These are phyloP conservation scores for Penicillium canariense DNA, from an alignment of 495 filamentous ascomycete genomes.

Conservation along the genomic window DNA sequence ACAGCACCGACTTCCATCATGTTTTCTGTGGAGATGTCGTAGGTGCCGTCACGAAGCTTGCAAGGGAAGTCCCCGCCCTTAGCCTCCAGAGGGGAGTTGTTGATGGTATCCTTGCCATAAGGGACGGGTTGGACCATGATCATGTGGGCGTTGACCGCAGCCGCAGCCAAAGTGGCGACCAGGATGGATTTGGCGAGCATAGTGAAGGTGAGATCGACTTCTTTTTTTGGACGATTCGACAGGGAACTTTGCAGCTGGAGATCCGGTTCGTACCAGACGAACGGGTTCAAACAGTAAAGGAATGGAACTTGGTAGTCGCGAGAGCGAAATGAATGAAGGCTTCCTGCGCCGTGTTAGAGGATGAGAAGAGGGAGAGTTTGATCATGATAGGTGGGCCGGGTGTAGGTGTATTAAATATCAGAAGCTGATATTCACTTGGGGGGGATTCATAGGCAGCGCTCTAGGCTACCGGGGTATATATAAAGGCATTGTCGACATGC, in stretches of 20 bases:
- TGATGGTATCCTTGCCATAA: slow-evolving; percentile 49
- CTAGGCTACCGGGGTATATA: neutral
- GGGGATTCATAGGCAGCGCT: neutral
- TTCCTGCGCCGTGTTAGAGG: slow-evolving; percentile 10
- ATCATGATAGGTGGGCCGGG: neutral
- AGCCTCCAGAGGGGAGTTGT: slow-evolving; percentile 59
- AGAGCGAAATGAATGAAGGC: slow-evolving; percentile 11
- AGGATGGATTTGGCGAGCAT: slow-evolving; percentile 43
- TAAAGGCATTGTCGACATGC: slow-evolving; percentile 4
- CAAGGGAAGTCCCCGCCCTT: slow-evolving; percentile 76
- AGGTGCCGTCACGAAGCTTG: slow-evolving; percentile 47
- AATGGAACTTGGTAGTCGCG: slow-evolving; percentile 24
- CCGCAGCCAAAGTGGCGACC: slow-evolving; percentile 46
- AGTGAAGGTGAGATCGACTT: slow-evolving; percentile 25
- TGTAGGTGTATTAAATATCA: neutral
- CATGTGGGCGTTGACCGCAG: slow-evolving; percentile 62
- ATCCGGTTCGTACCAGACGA: slow-evolving; percentile 47
- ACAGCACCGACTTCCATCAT: slow-evolving; percentile 30
- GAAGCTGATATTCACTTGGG: neutral
- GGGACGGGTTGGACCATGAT: slow-evolving; percentile 67
- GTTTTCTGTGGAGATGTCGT: slow-evolving; percentile 28
- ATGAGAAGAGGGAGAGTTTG: neutral
- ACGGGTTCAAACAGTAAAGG: slow-evolving; percentile 26
- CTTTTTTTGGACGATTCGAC: slow-evolving; percentile 24
- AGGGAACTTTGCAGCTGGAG: slow-evolving; percentile 10